Evolutionary conservation across 139 green algal species (phyloP).

Genomic region (Yamagishiella unicocca): DNA sequence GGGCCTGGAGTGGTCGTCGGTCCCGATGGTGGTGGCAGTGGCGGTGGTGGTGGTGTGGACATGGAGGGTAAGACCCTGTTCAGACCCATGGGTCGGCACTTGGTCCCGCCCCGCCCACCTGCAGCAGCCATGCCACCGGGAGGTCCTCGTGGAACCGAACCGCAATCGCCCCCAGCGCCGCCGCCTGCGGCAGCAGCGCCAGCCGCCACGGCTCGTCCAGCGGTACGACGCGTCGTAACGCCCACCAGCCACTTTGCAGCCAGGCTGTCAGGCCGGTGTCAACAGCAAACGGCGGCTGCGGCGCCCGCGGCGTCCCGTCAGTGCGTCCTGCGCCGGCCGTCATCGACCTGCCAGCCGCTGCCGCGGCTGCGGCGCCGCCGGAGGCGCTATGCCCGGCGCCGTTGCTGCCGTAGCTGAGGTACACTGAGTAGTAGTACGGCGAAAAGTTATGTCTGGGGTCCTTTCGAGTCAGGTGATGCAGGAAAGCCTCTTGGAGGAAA

Average conservation of each 20-base stretch:
- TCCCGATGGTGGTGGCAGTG: no score
- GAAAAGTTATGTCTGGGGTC: slow-evolving; percentile 97
- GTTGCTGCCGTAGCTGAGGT: slow-evolving; percentile 67
- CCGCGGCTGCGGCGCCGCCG: neutral
- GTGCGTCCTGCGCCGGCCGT: no score
- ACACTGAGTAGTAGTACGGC: slow-evolving; percentile 87
- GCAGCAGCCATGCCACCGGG: slow-evolving; percentile 66
- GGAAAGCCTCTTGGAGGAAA: slow-evolving; percentile 87
- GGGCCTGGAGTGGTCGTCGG: no score
- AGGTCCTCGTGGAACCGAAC: slow-evolving; percentile 59
- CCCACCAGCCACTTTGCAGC: neutral
- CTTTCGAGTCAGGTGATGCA: slow-evolving; percentile 84
- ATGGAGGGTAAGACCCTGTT: no score
- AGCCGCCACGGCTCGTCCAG: slow-evolving; percentile 36
- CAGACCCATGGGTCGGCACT: neutral
- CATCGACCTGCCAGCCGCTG: neutral
- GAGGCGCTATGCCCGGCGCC: neutral
- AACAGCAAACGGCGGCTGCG: no score
- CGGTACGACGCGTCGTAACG: neutral
- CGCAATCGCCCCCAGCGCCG: slow-evolving; percentile 51
- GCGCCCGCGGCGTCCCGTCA: no score
- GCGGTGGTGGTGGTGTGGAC: no score
- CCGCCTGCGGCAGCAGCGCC: slow-evolving; percentile 50
- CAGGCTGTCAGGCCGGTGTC: neutral
- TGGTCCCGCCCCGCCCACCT: neutral